phyloP scores from a whole-genome alignment of 2,329 filamentous ascomycete species.

The Chrysosporium keratinophilum region DNA sequence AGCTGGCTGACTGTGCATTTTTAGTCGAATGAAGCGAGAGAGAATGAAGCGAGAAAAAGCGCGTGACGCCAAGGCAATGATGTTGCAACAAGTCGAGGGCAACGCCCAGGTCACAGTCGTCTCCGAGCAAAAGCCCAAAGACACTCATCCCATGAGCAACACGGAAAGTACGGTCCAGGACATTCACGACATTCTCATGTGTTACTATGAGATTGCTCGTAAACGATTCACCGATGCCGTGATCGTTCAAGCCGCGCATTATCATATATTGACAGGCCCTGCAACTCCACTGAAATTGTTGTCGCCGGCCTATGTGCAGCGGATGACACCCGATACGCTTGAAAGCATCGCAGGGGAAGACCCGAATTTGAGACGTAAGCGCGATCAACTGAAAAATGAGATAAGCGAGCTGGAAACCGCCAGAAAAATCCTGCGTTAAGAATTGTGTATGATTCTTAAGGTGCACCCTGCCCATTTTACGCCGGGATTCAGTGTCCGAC shows the following conservation, averaged over 20 bases:
- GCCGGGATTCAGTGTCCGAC: too few relatives aligned
- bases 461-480: not conserved
- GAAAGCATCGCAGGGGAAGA: slow-evolving; percentile 51
- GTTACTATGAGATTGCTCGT: slow-evolving; percentile 53
- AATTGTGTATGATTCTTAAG: not conserved
- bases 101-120: slow-evolving; percentile 12
- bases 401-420: slow-evolving; percentile 35
- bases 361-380: slow-evolving; percentile 29
- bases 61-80: not conserved
- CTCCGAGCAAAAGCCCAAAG: slow-evolving; percentile 14
- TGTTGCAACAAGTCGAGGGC: not conserved
- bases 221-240: slow-evolving; percentile 55
- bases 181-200: slow-evolving; percentile 50
- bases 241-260: slow-evolving; percentile 47
- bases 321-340: slow-evolving; percentile 42
- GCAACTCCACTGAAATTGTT: slow-evolving; percentile 46
- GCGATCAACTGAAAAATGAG: slow-evolving; percentile 39
- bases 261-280: slow-evolving; percentile 43
- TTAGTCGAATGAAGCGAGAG: not conserved
- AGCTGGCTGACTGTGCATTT: not conserved
- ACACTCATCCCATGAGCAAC: slow-evolving; percentile 25
- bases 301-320: slow-evolving; percentile 41
- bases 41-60: not conserved
- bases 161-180: slow-evolving; percentile 37
- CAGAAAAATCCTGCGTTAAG: slow-evolving; percentile 5